A percentile compares a stretch with the other conserved stretches of the same genome.
Conservation (phyloP, 2,329 filamentous ascomycete genomes). For the Talaromyces atroroseus region DNA sequence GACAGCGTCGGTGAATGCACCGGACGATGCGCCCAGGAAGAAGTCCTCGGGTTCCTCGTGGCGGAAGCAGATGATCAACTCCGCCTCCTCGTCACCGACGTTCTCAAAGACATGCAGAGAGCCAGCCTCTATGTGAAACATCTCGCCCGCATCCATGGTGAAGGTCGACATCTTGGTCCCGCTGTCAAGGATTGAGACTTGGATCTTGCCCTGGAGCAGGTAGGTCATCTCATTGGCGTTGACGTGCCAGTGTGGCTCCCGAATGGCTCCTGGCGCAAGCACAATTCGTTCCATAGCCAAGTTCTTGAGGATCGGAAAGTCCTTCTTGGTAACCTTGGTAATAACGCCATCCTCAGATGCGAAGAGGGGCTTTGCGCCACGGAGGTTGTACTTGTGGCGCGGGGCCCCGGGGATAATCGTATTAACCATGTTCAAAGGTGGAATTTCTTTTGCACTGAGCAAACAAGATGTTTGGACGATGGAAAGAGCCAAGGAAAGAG, state of each 20-base stretch:
- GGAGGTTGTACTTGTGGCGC: neutral
- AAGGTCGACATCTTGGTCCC: neutral
- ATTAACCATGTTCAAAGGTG: neutral
- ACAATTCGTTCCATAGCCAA: neutral
- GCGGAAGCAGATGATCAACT: neutral
- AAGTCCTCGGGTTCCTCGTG: neutral
- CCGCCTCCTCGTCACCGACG: neutral
- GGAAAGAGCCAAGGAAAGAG: too few species aligned
- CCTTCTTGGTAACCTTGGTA: neutral
- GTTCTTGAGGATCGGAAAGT: neutral
- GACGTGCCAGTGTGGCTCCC: neutral
- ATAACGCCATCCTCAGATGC: neutral
- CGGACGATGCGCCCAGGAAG: neutral
- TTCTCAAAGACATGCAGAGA: neutral
- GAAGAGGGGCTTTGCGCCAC: neutral
- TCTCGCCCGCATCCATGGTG: neutral
- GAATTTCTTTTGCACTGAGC: too few species aligned
- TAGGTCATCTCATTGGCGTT: neutral
- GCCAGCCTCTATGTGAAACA: neutral
- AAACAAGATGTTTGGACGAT: too few species aligned
- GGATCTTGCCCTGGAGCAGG: neutral
- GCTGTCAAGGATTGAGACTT: neutral
- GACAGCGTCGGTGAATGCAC: neutral
- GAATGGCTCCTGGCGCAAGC: neutral
- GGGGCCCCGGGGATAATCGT: neutral